These are phyloP conservation scores for Aphanomyces astaci DNA, from an alignment of 352 stramenopile genomes.

Conservation along the genomic window DNA sequence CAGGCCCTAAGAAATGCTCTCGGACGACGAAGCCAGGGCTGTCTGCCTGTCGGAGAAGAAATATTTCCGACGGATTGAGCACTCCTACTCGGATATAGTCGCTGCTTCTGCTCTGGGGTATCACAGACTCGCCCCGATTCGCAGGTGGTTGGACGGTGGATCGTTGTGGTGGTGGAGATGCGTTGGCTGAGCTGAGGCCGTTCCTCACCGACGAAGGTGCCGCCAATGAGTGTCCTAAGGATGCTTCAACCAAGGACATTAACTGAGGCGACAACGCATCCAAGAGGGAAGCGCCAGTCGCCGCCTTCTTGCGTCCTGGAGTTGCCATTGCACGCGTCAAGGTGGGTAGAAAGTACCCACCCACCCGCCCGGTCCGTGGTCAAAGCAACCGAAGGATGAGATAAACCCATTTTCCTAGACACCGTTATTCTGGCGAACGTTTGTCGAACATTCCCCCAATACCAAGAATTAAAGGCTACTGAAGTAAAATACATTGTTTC, in stretches of 20 bases:
- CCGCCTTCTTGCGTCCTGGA: background rate
- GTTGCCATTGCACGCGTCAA: too few species aligned
- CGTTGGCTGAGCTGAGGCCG: background rate
- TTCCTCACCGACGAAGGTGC: background rate
- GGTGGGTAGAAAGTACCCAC: too few species aligned
- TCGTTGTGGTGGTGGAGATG: background rate
- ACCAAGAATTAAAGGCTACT: too few species aligned
- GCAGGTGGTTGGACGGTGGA: background rate
- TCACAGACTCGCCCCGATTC: background rate
- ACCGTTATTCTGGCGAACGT: too few species aligned
- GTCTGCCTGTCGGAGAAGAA: background rate
- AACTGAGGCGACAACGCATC: slow-evolving; percentile 54
- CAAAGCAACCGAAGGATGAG: too few species aligned
- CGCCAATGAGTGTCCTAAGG: slow-evolving; percentile 29
- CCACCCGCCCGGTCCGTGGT: too few species aligned
- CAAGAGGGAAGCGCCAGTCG: slow-evolving; percentile 33
- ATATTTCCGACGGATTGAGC: background rate
- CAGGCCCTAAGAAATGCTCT: slow-evolving; percentile 33
- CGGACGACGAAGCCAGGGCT: slow-evolving; percentile 25
- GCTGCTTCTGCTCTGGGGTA: background rate
- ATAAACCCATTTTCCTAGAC: too few species aligned
- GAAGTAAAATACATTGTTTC: too few species aligned
- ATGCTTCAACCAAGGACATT: slow-evolving; percentile 52
- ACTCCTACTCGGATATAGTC: background rate
- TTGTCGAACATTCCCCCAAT: too few species aligned